These are phyloP conservation scores for Calonectria honghensis DNA, from an alignment of 2,329 filamentous ascomycete species.

Conservation along the genomic window DNA sequence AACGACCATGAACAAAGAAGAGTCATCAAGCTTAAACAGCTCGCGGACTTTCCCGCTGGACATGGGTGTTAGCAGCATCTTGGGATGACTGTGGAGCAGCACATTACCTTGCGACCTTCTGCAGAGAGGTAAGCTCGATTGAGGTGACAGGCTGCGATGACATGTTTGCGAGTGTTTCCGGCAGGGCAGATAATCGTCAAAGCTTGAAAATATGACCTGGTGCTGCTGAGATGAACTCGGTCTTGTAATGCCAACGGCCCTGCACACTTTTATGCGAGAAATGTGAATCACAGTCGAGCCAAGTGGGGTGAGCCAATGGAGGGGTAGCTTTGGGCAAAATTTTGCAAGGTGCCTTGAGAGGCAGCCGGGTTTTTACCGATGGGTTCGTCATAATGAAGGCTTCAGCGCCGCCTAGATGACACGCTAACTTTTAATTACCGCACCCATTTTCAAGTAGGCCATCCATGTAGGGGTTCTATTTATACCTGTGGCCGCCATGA, in stretches of 20 bases:
- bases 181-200: not conserved
- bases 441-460: not conserved
- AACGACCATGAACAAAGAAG: conserved; percentile 86
- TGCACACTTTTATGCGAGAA: conserved; percentile 23
- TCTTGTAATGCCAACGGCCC: not conserved
- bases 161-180: not conserved
- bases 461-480: not conserved
- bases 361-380: not conserved
- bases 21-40: conserved; percentile 83
- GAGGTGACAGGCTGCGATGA: not conserved
- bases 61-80: conserved; percentile 3
- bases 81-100: too few species aligned
- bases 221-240: not conserved
- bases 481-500: not conserved
- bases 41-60: conserved; percentile 83
- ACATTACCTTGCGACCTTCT: conserved; percentile 17
- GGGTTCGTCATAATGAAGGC: not conserved
- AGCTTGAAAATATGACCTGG: not conserved
- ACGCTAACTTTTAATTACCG: conserved; percentile 3
- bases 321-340: conserved; percentile 18
- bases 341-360: not conserved
- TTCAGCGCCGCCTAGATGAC: conserved; percentile 1
- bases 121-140: conserved; percentile 7
- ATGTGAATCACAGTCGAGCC: conserved; percentile 9
- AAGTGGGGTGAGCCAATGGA: conserved; percentile 10